Conservation (phyloP, 2,329 filamentous ascomycete genomes). For the Trichoderma pleuroti region DNA sequence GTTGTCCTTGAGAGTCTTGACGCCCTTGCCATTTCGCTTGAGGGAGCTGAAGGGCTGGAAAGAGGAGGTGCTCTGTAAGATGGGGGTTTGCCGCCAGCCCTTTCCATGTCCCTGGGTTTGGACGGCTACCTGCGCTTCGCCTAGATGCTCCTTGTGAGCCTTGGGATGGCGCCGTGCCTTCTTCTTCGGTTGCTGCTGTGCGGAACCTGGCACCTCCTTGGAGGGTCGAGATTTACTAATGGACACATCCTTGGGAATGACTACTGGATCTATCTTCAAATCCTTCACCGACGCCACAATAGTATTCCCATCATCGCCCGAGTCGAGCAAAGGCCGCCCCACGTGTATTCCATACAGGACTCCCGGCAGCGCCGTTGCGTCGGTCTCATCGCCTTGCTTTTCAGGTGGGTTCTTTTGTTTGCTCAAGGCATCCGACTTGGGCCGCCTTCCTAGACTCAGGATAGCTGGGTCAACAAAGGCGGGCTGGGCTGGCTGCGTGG, state of each 20-base stretch:
- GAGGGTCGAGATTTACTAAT: not conserved
- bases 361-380: conserved; percentile 2
- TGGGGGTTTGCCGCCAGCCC: conserved; percentile 59
- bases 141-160: conserved; percentile 29
- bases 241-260: not conserved
- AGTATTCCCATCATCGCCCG: conserved; percentile 25
- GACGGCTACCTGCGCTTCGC: conserved; percentile 25
- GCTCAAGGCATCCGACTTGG: conserved; percentile 28
- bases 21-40: conserved; percentile 53
- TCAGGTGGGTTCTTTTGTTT: conserved; percentile 15
- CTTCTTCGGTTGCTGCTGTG: conserved; percentile 31
- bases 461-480: conserved; percentile 80
- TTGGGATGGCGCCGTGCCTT: conserved; percentile 34
- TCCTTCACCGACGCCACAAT: conserved; percentile 29
- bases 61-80: conserved; percentile 56
- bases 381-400: not conserved
- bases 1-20: conserved; percentile 54
- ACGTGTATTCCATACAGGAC: conserved; percentile 12
- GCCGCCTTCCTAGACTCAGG: conserved; percentile 58
- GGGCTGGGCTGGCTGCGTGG: conserved; percentile 29
- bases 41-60: conserved; percentile 61
- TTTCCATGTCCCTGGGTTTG: conserved; percentile 42
- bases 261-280: conserved; percentile 22
- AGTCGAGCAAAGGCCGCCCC: conserved; percentile 12
- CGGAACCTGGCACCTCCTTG: conserved; percentile 19